Evolutionary conservation across 768 basidiomycete genomes (phyloP), one percentile per base, ranked within the genome.

Genomic region (Macrolepiota fuliginosa): DNA sequence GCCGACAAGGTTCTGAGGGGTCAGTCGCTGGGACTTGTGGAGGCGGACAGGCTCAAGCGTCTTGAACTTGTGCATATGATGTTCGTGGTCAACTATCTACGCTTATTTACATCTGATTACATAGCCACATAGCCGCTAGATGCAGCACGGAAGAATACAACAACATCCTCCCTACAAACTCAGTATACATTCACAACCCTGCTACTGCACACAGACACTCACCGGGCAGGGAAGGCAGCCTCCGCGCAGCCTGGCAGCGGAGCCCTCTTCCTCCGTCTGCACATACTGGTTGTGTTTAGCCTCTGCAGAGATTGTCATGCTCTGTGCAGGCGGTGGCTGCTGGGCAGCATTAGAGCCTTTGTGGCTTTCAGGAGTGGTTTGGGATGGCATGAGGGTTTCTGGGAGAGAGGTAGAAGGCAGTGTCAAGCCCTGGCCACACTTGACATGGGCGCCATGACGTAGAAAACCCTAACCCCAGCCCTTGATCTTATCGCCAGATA

Each of bases 31-130:
- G 22, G 55, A 54, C 58, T 59, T 58, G 32, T 58, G 58, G 24
- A 90, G 74, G 56, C 80, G 84, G 24, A 83, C 83, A 2, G 94
- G 93, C 70, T 94, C 90, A 42, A 96, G 83, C 0, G 91, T 83
- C n/a, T 86, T 80, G 74, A 95, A 95, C 74, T 91, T 91, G 77
- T 96, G 89, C 92, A 93, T 91, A 27, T 24, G 22, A 19, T 56
- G 19, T 49, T 29, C 15, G 24, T 36, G n/a, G 12, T n/a, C 12
- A 53, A 54, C 37, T 42, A 42, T 17, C 40, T 45, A 45, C 24
- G 25, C 10, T 9, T 55, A 52, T 50, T 50, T 61, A 61, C 60
- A 61, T 9, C 17, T 55, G 47, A 37, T 62, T 47, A 45, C 45
- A n/a, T n/a, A n/a, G n/a, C n/a, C n/a, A n/a, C n/a, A n/a, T 7